These are phyloP conservation scores for Trichosporon sp. DNA, from an alignment of 1,284 basidiomycete genomes.

Conservation along the genomic window DNA sequence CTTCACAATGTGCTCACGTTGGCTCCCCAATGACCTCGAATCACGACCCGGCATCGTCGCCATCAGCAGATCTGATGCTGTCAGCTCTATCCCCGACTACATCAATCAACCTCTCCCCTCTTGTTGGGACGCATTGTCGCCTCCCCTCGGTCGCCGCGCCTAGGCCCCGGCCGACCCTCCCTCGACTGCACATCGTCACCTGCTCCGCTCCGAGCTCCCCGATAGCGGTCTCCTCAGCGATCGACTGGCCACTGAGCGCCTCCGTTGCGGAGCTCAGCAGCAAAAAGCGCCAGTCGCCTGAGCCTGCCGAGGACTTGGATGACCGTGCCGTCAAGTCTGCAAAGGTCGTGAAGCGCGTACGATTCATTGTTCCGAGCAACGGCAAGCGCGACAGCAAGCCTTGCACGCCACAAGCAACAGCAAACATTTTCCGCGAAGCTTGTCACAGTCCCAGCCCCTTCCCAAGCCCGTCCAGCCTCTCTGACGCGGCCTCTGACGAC, in stretches of 20 bases:
- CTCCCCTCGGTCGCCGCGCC: not conserved
- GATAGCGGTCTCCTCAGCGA: constrained; percentile 1
- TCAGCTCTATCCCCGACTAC: constrained; percentile 18
- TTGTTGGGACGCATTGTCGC: constrained; percentile 18
- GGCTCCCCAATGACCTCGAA: not conserved
- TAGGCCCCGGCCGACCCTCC: constrained; percentile 9
- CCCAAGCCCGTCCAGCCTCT: not conserved
- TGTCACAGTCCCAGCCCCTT: constrained; percentile 9
- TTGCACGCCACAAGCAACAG: not conserved
- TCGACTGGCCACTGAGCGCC: constrained; percentile 13
- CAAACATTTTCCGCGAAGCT: constrained; percentile 8
- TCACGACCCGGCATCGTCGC: not conserved
- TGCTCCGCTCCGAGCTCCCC: constrained; percentile 11
- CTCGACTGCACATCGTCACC: constrained; percentile 17
- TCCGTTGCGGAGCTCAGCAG: constrained; percentile 10
- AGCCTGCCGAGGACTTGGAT: constrained; percentile 10
- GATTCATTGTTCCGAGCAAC: constrained; percentile 16
- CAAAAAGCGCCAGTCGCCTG: constrained; percentile 14
- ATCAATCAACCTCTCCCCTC: constrained; percentile 18
- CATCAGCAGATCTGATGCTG: constrained; percentile 16
- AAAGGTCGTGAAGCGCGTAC: constrained; percentile 13
- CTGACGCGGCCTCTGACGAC: constrained; percentile 18
- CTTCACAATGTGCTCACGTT: constrained; percentile 16
- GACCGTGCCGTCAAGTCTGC: not conserved
- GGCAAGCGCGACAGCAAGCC: not conserved